Conservation (phyloP, 192 early-diverging fungal genomes). For the Backusella macrospora region DNA sequence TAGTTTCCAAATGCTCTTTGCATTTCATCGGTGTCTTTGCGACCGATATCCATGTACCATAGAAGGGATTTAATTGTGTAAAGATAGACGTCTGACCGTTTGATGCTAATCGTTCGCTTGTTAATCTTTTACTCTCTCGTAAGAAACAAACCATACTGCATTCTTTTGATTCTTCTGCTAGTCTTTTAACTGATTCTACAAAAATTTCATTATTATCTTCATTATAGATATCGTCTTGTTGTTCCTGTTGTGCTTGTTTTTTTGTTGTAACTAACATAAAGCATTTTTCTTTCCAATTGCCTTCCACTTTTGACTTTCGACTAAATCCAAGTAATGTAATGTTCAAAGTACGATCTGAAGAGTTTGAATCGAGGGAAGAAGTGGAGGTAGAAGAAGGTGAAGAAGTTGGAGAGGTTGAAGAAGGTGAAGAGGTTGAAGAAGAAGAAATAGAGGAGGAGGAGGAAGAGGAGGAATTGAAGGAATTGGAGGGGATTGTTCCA, state of each 20-base stretch:
- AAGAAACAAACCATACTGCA: slow-evolving; percentile 45
- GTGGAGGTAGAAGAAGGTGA: not conserved
- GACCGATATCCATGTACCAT: slow-evolving; percentile 37
- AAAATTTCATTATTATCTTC: not conserved
- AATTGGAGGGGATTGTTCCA: not conserved
- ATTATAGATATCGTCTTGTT: not conserved
- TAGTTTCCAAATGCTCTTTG: slow-evolving; percentile 28
- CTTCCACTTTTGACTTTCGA: not conserved
- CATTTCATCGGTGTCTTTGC: slow-evolving; percentile 29
- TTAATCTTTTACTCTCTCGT: slow-evolving; percentile 24
- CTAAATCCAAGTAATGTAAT: not conserved
- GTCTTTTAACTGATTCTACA: slow-evolving; percentile 8
- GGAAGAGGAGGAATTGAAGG: not conserved
- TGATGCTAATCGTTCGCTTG: slow-evolving; percentile 8
- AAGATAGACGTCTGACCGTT: not conserved
- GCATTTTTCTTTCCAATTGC: slow-evolving; percentile 38
- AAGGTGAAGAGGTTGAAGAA: not conserved
- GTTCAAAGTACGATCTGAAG: not conserved
- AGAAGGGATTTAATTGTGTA: slow-evolving; percentile 34
- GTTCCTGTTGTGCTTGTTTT: not conserved
- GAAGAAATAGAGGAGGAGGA: not conserved
- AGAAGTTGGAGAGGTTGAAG: too few species aligned
- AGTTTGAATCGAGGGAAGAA: not conserved
- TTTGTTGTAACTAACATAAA: slow-evolving; percentile 16
- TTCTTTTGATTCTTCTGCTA: slow-evolving; percentile 11